phyloP scores from a whole-genome alignment of 2,329 filamentous ascomycete species.

The Ceratocystis colombiana region DNA sequence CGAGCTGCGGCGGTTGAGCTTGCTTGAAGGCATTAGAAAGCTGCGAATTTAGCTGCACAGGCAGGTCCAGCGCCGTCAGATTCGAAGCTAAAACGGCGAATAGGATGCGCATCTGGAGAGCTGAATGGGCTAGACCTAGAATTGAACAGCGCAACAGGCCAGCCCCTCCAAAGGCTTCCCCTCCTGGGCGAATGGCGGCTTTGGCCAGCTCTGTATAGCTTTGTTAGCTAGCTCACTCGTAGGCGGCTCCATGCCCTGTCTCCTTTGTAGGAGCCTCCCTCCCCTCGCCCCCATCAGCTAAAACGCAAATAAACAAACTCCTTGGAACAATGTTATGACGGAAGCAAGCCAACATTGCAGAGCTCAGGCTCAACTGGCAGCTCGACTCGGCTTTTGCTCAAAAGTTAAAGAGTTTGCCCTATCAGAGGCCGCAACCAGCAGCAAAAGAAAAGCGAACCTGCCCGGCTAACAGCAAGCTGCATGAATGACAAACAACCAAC shows the following conservation, averaged over 20 bases:
- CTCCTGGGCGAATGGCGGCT: neutral
- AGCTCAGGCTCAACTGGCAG: neutral
- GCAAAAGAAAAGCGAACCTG: neutral
- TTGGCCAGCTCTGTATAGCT: neutral
- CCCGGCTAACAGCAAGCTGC: neutral
- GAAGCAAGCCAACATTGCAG: neutral
- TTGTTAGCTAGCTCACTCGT: neutral
- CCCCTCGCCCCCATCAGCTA: neutral
- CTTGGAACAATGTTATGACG: neutral
- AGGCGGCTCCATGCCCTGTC: neutral
- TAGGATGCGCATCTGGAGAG: neutral
- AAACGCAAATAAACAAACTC: neutral
- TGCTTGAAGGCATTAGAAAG: neutral
- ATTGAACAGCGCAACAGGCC: neutral
- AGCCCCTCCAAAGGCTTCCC: too few relatives aligned
- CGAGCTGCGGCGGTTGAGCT: neutral
- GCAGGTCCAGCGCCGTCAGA: neutral
- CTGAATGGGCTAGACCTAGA: neutral
- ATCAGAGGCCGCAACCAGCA: neutral
- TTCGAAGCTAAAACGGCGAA: conserved; percentile 6
- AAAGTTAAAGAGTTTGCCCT: neutral
- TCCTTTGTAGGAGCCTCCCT: neutral
- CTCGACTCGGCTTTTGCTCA: neutral
- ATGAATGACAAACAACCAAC: conserved; percentile 7
- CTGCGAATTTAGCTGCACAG: neutral